Conservation (phyloP, 768 basidiomycete species). For the Rhodotorula babjevae region DNA sequence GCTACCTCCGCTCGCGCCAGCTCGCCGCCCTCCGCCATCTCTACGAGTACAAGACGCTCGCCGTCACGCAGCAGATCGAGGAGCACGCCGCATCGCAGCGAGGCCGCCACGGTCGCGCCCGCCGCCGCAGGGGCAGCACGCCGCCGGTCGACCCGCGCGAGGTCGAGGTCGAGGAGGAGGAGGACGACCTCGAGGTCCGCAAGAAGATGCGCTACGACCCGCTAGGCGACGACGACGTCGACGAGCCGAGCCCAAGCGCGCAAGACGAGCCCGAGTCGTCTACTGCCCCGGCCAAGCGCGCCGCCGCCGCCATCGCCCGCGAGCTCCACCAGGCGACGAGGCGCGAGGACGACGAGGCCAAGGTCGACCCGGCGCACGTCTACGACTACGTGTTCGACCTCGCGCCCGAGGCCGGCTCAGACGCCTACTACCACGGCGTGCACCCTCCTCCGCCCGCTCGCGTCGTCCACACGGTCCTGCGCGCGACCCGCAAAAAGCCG, state of each 20-base stretch:
- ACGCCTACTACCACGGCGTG: constrained; percentile 37
- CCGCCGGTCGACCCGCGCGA: constrained; percentile 13
- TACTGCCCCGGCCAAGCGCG: too few species aligned
- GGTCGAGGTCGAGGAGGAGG: constrained; percentile 6
- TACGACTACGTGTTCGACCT: constrained; percentile 34
- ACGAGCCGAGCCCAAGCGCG: background rate
- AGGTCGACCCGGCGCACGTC: constrained; percentile 25
- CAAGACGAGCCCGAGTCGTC: background rate
- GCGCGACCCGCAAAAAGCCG: constrained; percentile 8
- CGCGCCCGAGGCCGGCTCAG: constrained; percentile 11
- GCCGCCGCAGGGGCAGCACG: constrained; percentile 20
- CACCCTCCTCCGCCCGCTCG: constrained; percentile 33
- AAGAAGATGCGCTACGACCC: constrained; percentile 32
- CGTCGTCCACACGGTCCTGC: constrained; percentile 26
- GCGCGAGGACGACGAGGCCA: background rate
- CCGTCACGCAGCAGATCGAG: constrained; percentile 20
- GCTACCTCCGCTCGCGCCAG: constrained; percentile 26
- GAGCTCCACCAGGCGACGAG: too few species aligned
- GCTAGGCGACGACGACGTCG: background rate
- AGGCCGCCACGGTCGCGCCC: constrained; percentile 10
- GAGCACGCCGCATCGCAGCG: constrained; percentile 12
- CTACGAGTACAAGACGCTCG: constrained; percentile 26
- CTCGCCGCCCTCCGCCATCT: constrained; percentile 28
- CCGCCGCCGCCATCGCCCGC: too few species aligned
- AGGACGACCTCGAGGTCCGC: constrained; percentile 24